Evolutionary conservation across 768 basidiomycete genomes (phyloP).

Genomic region (Boletus rex-veris): DNA sequence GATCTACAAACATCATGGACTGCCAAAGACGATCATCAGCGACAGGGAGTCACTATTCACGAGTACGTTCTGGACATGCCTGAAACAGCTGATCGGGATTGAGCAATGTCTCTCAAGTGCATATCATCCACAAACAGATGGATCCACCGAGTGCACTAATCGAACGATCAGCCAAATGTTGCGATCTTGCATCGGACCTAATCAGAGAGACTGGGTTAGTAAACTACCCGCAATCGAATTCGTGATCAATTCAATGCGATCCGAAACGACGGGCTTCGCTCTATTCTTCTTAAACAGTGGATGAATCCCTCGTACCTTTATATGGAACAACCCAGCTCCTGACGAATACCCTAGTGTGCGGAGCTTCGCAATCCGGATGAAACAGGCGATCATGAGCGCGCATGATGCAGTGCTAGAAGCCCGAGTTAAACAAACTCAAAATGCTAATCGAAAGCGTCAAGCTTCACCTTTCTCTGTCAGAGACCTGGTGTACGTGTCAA

Average conservation of each 20-base stretch:
- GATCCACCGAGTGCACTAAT: background rate
- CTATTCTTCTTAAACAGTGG: slow-evolving; percentile 15
- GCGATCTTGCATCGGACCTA: background rate
- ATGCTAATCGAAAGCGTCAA: slow-evolving; percentile 24
- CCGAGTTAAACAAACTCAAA: slow-evolving; percentile 28
- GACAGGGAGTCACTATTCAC: slow-evolving; percentile 28
- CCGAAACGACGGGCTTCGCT: slow-evolving; percentile 19
- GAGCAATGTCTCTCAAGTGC: background rate
- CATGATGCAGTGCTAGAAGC: slow-evolving; percentile 32
- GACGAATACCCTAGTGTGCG: slow-evolving; percentile 29
- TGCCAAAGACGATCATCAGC: slow-evolving; percentile 13
- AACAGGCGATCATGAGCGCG: slow-evolving; percentile 27
- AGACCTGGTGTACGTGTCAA: background rate
- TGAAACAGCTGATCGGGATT: background rate
- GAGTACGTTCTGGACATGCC: slow-evolving; percentile 23
- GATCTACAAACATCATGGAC: slow-evolving; percentile 31
- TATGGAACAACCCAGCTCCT: slow-evolving; percentile 13
- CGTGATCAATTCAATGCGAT: slow-evolving; percentile 16
- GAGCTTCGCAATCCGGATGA: slow-evolving; percentile 25
- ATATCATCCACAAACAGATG: background rate
- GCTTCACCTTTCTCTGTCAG: background rate
- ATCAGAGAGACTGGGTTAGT: slow-evolving; percentile 16
- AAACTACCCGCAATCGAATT: slow-evolving; percentile 16
- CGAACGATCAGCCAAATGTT: background rate
- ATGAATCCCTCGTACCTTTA: slow-evolving; percentile 5